Evolutionary conservation across 1,284 basidiomycete species (phyloP).

Genomic region (Ceratobasidium theobromae): DNA sequence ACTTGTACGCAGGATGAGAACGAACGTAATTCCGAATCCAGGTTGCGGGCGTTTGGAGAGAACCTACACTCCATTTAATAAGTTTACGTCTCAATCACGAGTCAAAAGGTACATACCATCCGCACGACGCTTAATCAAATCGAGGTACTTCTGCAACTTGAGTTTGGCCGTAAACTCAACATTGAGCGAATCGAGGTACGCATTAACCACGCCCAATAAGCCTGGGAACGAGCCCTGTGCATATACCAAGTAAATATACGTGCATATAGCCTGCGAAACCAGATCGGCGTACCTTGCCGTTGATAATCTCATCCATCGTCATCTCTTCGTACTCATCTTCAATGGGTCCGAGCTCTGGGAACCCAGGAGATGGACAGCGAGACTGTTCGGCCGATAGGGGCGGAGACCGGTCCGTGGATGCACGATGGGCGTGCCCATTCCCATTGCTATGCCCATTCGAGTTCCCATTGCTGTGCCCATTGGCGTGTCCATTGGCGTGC

Average conservation of each 20-base stretch:
- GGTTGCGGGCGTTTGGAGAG: conserved; percentile 84
- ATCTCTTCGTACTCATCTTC: conserved; percentile 90
- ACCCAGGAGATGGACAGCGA: conserved; percentile 33
- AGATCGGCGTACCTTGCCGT: conserved; percentile 70
- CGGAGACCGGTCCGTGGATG: conserved; percentile 5
- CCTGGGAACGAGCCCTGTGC: conserved; percentile 78
- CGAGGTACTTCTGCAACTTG: conserved; percentile 76
- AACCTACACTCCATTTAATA: conserved; percentile 50
- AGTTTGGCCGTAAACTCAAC: conserved; percentile 63
- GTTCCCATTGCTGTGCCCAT: not conserved
- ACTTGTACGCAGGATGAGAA: conserved; percentile 85
- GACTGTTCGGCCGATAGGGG: conserved; percentile 34
- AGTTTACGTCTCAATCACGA: not conserved
- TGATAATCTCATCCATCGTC: conserved; percentile 91
- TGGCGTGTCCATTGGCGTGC: not conserved
- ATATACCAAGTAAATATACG: conserved; percentile 45
- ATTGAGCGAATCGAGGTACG: conserved; percentile 88
- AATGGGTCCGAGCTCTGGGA: conserved; percentile 48
- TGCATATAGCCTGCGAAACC: not conserved
- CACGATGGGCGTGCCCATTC: not conserved
- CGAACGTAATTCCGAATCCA: conserved; percentile 94
- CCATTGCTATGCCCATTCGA: not conserved
- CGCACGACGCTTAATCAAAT: conserved; percentile 76
- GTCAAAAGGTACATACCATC: conserved; percentile 55
- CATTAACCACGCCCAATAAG: conserved; percentile 78